phyloP scores from a whole-genome alignment of 2,329 filamentous ascomycete genomes.

The Botrytis pseudocinerea region DNA sequence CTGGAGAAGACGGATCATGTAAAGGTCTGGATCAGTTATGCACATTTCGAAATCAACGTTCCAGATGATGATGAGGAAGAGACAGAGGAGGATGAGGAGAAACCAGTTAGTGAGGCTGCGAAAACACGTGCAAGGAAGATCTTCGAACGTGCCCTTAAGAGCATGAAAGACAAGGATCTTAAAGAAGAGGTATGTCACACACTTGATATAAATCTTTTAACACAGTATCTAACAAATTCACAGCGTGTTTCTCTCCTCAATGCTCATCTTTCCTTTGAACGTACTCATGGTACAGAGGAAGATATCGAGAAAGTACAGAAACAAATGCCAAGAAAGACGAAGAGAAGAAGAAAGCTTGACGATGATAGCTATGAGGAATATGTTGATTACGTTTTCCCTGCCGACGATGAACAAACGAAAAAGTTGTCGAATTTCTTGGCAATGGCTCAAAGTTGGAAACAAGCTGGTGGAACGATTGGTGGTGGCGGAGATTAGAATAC shows the following conservation, averaged over 20 bases:
- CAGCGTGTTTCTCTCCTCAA: constrained; percentile 84
- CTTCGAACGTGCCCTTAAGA: constrained; percentile 81
- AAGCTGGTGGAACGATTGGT: constrained; percentile 36
- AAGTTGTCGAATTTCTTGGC: constrained; percentile 82
- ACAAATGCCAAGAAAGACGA: constrained; percentile 91
- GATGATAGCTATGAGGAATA: constrained; percentile 97
- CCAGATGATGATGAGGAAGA: constrained; percentile 71
- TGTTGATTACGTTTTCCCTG: constrained; percentile 94
- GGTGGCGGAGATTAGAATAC: constrained; percentile 16
- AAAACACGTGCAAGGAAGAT: constrained; percentile 79
- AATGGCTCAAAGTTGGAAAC: constrained; percentile 74
- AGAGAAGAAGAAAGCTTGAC: constrained; percentile 87
- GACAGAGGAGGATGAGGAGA: constrained; percentile 55
- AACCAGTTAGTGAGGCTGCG: constrained; percentile 75
- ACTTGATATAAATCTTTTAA: neutral
- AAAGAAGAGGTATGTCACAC: constrained; percentile 70
- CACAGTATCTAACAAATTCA: constrained; percentile 39
- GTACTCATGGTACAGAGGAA: constrained; percentile 72
- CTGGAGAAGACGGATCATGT: constrained; percentile 96
- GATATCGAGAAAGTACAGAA: constrained; percentile 83
- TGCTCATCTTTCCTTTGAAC: constrained; percentile 90
- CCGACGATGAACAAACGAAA: constrained; percentile 83
- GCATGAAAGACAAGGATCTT: constrained; percentile 85
- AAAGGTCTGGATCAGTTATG: constrained; percentile 99
- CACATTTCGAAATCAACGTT: constrained; percentile 96